Evolutionary conservation across 352 stramenopile species (phyloP).

Genomic region (Pythium brassicae): DNA sequence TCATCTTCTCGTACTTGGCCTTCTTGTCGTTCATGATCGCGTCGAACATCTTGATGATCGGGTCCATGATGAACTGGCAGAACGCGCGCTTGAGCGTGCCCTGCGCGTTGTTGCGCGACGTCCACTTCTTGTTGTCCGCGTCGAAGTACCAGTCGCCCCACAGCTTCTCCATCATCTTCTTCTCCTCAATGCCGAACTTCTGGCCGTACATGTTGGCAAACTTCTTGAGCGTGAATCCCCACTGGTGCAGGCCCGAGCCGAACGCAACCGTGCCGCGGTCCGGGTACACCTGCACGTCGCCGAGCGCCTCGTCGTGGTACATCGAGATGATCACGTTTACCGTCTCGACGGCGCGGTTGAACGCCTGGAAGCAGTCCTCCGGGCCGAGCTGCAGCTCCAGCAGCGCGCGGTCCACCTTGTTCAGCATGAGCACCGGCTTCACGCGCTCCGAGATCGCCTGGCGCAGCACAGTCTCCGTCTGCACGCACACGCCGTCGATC

Average conservation of each 20-base stretch:
- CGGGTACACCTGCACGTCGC: constrained; percentile 97
- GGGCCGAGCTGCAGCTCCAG: constrained; percentile 98
- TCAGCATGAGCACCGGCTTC: constrained; percentile 98
- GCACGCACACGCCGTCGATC: constrained; percentile 99
- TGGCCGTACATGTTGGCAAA: constrained; percentile 98
- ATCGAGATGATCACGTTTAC: constrained; percentile 99
- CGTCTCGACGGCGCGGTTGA: constrained; percentile 97
- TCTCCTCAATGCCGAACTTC: constrained; percentile 98
- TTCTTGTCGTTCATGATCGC: constrained; percentile 99
- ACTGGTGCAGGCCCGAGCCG: constrained; percentile 98
- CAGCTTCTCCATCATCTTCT: constrained; percentile 99
- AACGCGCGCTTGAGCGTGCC: constrained; percentile 97
- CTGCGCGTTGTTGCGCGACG: constrained; percentile 88
- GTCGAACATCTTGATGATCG: constrained; percentile 99
- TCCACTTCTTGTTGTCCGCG: constrained; percentile 96
- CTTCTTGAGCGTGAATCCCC: constrained; percentile 99
- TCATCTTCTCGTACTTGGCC: constrained; percentile 98
- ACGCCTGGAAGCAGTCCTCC: constrained; percentile 99
- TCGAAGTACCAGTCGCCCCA: constrained; percentile 99
- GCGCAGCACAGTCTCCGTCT: constrained; percentile 99
- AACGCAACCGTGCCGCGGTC: constrained; percentile 98
- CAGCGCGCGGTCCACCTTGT: constrained; percentile 99
- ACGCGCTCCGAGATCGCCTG: constrained; percentile 98
- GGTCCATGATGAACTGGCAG: constrained; percentile 99
- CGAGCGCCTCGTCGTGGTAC: constrained; percentile 97